A percentile compares a stretch with the other conserved stretches of the same genome.
Evolutionary conservation across 1,284 basidiomycete genomes (phyloP).

Genomic region (Irpex lacteus): DNA sequence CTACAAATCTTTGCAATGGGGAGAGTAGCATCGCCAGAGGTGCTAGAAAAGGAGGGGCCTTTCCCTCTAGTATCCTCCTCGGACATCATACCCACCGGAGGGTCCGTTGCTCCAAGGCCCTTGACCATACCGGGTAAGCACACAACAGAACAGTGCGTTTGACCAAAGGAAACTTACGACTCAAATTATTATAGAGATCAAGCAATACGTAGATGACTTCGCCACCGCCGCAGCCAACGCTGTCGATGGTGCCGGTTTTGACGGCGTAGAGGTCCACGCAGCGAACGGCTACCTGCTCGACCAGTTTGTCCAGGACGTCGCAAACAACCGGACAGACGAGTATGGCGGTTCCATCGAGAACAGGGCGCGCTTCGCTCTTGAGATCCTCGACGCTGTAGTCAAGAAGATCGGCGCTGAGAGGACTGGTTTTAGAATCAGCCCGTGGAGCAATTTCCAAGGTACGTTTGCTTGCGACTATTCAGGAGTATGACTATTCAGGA

Average conservation of each 20-base stretch:
- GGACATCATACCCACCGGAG: slow-evolving; percentile 35
- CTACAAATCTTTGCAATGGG: slow-evolving; percentile 48
- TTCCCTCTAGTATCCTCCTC: slow-evolving; percentile 37
- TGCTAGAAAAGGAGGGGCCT: slow-evolving; percentile 28
- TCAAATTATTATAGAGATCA: slow-evolving; percentile 1
- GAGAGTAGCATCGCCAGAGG: slow-evolving; percentile 30
- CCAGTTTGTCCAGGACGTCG: slow-evolving; percentile 34
- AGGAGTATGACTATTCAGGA: too few species aligned
- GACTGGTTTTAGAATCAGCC: slow-evolving; percentile 19
- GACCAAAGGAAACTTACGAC: background rate
- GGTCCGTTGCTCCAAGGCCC: slow-evolving; percentile 19
- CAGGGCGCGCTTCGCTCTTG: slow-evolving; percentile 24
- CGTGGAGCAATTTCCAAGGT: slow-evolving; percentile 56
- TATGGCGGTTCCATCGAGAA: slow-evolving; percentile 60
- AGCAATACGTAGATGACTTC: slow-evolving; percentile 21
- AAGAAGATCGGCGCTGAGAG: background rate
- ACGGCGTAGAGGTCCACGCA: background rate
- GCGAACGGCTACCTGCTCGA: slow-evolving; percentile 36
- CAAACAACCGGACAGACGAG: slow-evolving; percentile 51
- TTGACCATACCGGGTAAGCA: background rate
- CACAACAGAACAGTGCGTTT: too few species aligned
- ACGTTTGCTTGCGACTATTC: background rate
- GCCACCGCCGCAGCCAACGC: slow-evolving; percentile 24
- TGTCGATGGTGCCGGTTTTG: slow-evolving; percentile 14
- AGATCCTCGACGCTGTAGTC: background rate